Evolutionary conservation across 495 filamentous ascomycete genomes (phyloP).

Genomic region (Stereocaulon alpinum): DNA sequence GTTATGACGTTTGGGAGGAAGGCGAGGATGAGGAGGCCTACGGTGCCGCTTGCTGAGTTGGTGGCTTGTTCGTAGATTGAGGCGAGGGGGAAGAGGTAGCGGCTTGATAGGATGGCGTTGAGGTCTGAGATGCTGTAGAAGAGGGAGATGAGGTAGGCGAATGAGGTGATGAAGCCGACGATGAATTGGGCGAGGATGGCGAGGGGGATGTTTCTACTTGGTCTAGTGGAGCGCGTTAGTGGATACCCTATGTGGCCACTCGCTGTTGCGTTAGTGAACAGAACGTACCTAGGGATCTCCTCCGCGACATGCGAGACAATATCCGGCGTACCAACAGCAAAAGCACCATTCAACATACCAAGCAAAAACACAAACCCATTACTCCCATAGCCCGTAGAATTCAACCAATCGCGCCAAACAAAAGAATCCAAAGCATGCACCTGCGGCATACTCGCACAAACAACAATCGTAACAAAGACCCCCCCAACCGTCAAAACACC

Average conservation of each 20-base stretch:
- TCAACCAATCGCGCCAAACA: slow-evolving; percentile 55
- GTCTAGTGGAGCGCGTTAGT: slow-evolving; percentile 19
- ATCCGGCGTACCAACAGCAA: slow-evolving; percentile 65
- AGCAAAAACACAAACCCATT: slow-evolving; percentile 61
- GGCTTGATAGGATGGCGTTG: slow-evolving; percentile 41
- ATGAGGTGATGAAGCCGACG: slow-evolving; percentile 46
- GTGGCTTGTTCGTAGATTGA: slow-evolving; percentile 69
- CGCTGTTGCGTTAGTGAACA: too few species aligned
- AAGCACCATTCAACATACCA: slow-evolving; percentile 68
- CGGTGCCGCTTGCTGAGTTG: slow-evolving; percentile 41
- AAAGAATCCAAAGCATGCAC: slow-evolving; percentile 45
- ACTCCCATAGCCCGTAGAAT: slow-evolving; percentile 52
- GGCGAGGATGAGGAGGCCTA: slow-evolving; percentile 57
- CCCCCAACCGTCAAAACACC: slow-evolving; percentile 58
- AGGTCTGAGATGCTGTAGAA: slow-evolving; percentile 63
- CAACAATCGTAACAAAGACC: slow-evolving; percentile 58
- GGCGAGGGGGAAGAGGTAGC: slow-evolving; percentile 56
- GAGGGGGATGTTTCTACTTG: slow-evolving; percentile 52
- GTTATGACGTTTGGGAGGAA: slow-evolving; percentile 50
- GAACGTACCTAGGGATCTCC: slow-evolving; percentile 45
- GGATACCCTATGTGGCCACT: too few species aligned
- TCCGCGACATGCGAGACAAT: slow-evolving; percentile 63
- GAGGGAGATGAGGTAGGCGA: slow-evolving; percentile 59
- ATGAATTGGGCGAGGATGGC: slow-evolving; percentile 34
- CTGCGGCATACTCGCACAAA: slow-evolving; percentile 61